Conservation (phyloP, 345 rosid species). For the Hibiscus tridactylites region DNA sequence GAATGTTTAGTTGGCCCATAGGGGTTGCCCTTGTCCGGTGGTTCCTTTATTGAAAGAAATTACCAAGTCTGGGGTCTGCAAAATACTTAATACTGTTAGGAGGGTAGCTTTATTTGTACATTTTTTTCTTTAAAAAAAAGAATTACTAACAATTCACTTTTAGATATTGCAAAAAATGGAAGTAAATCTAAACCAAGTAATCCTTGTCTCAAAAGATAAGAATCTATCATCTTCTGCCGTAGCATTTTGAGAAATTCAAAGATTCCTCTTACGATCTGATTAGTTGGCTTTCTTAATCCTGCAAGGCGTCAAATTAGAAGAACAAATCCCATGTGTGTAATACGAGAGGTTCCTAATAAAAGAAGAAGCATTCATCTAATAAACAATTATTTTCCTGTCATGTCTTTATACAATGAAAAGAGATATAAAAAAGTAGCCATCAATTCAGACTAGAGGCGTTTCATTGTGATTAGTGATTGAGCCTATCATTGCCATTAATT, state of each 20-base stretch:
- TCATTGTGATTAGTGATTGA: too few species aligned
- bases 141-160: not conserved
- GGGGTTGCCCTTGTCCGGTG: too few species aligned
- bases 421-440: too few species aligned
- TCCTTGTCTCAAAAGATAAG: not conserved
- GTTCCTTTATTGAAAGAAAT: too few species aligned
- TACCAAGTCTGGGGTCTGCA: too few species aligned
- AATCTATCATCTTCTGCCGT: not conserved
- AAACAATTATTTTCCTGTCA: not conserved
- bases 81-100: too few species aligned
- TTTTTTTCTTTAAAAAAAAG: too few species aligned
- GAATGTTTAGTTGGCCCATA: too few species aligned
- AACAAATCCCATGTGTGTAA: not conserved
- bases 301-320: not conserved
- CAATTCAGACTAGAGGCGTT: too few species aligned
- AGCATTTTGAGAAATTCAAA: conserved; percentile 2
- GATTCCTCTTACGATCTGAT: conserved; percentile 5
- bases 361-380: not conserved
- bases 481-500: too few species aligned
- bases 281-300: not conserved
- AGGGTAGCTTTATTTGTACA: too few species aligned
- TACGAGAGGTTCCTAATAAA: not conserved
- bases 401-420: too few species aligned
- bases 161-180: not conserved
- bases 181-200: not conserved